Base-by-base conservation (phyloP, 2,329 filamentous ascomycete genomes). In the Neoarthrinium moseri region DNA sequence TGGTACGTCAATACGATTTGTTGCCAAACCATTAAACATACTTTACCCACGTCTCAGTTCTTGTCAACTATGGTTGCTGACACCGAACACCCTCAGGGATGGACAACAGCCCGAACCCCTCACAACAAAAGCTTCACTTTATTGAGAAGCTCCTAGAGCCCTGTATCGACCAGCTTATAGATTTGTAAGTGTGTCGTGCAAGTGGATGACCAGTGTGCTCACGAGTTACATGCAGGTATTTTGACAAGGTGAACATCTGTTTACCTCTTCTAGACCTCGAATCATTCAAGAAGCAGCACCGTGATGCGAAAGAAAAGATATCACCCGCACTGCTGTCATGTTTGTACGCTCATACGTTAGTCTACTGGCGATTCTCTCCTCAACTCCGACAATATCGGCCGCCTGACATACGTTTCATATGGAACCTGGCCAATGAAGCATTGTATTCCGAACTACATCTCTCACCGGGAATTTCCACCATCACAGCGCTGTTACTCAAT, bases 351-450 rank as follows among this genome's bases (percentile, higher is more conserved):
- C 76, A 80, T 54, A 73, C 76, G 0, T 58, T 83, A 3, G 70
- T 78, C 4, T 82, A 78, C 54, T 85, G 81, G 81, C 69, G 71
- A 21, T 70, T 72, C 43, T 73, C 72, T 0, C 67, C 67, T 0
- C 61, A 67, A 4, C 57, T 77, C 3, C 63, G 65, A 4, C 62
- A 62, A 5, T 71, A 77, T 47, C 70, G 73, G 4, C 69, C 74
- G 38, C 80, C 81, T 0, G 80, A 85, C 54, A 69, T 72, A 32
- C 73, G 79, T 35, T 84, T 81, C 56, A 74, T 80, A 7, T 83
- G 83, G 72, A 84, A 84, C 47, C 71, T 82, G 47, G 80, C 80
- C 6, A 78, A 75, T 17, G 78, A 79, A 43, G 78, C 80, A 1
- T 66, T 83, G 3, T 80, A 82, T 51, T 79, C 75, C 0, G 80